These are phyloP conservation scores for Macrophomina phaseolina DNA, from an alignment of 2,329 filamentous ascomycete species.

Conservation along the genomic window DNA sequence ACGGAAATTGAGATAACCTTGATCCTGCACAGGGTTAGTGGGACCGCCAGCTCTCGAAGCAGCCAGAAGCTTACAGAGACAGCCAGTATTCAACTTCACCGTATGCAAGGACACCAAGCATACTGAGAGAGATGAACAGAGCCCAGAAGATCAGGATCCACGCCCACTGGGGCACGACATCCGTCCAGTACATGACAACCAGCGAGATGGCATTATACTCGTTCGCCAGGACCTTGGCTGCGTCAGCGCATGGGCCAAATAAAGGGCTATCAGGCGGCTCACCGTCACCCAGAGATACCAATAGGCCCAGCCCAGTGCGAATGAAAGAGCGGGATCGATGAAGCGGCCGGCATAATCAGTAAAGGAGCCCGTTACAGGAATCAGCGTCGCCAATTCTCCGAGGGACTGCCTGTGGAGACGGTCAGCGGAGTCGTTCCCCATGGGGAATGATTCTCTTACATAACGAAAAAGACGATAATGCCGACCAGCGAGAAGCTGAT, in stretches of 20 bases:
- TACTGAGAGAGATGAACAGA: slow-evolving; percentile 49
- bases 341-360: slow-evolving; percentile 32
- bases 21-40: slow-evolving; percentile 1
- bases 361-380: slow-evolving; percentile 32
- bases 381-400: slow-evolving; percentile 32
- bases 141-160: slow-evolving; percentile 57
- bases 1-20: slow-evolving; percentile 30
- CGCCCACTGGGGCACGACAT: slow-evolving; percentile 51
- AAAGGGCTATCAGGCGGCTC: neutral
- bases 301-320: slow-evolving; percentile 33
- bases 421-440: slow-evolving; percentile 4
- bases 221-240: slow-evolving; percentile 39
- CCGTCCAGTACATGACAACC: slow-evolving; percentile 53
- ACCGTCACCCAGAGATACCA: slow-evolving; percentile 54
- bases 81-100: slow-evolving; percentile 60
- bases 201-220: slow-evolving; percentile 54
- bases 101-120: slow-evolving; percentile 53
- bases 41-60: neutral
- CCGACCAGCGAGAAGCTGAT: slow-evolving; percentile 33
- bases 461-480: slow-evolving; percentile 33
- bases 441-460: slow-evolving; percentile 28
- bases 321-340: slow-evolving; percentile 30
- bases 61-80: slow-evolving; percentile 30
- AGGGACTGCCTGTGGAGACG: slow-evolving; percentile 31
- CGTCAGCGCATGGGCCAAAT: neutral